Conservation (phyloP, 495 filamentous ascomycete genomes). For the Cercophora samala region DNA sequence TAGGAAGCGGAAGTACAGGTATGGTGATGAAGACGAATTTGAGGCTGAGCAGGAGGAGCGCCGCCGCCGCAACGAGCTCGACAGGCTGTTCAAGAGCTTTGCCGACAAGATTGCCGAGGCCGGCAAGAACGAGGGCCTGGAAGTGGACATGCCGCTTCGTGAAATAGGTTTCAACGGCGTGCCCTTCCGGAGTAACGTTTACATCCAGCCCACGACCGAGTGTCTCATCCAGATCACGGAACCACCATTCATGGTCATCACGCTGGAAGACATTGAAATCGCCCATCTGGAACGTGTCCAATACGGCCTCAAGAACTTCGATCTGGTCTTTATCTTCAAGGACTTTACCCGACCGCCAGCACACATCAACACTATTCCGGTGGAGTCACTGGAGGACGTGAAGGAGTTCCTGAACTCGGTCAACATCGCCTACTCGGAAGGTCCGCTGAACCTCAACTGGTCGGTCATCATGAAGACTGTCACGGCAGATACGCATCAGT, state of each 20-base stretch:
- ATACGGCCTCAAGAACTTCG: constrained; percentile 99
- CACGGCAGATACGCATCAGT: constrained; percentile 83
- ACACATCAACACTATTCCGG: constrained; percentile 97
- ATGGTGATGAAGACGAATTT: constrained; percentile 98
- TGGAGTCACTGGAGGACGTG: constrained; percentile 88
- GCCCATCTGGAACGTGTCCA: constrained; percentile 96
- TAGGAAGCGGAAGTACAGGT: constrained; percentile 94
- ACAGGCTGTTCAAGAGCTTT: constrained; percentile 92
- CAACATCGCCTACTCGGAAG: constrained; percentile 91
- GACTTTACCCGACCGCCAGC: constrained; percentile 83
- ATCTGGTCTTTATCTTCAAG: constrained; percentile 96
- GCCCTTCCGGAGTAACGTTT: constrained; percentile 88
- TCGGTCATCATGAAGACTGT: constrained; percentile 99
- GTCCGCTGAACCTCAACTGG: constrained; percentile 97
- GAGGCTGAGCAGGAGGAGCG: constrained; percentile 98
- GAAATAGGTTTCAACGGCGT: constrained; percentile 97
- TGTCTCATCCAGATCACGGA: constrained; percentile 98
- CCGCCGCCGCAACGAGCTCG: constrained; percentile 80
- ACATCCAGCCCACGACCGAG: constrained; percentile 93
- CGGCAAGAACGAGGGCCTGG: constrained; percentile 74
- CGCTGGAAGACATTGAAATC: constrained; percentile 91
- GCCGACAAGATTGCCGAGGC: constrained; percentile 97
- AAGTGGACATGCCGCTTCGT: constrained; percentile 93
- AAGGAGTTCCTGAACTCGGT: constrained; percentile 98
- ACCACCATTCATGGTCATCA: constrained; percentile 92